Conservation (phyloP, 139 green algal species). For the Chlamydomonas eustigma region DNA sequence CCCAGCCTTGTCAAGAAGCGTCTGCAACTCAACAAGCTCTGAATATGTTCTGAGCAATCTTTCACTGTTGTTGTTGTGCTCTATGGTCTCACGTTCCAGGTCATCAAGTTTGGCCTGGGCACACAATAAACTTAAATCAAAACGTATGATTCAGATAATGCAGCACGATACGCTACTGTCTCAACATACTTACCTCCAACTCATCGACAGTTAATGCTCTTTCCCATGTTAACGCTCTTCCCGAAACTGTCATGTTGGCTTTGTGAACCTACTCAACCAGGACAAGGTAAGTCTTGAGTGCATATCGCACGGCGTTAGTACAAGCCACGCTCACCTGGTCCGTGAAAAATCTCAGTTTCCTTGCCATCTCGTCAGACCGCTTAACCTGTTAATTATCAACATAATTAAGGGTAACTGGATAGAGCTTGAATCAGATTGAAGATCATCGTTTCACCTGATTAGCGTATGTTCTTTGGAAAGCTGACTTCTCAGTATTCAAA, state of each 20-base stretch:
- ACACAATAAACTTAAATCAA: background rate
- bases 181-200: conserved; percentile 58
- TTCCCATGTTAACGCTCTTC: background rate
- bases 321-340: conserved; percentile 62
- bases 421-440: background rate
- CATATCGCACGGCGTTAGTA: background rate
- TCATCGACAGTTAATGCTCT: conserved; percentile 49
- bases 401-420: background rate
- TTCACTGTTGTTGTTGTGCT: conserved; percentile 90
- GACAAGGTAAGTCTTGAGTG: background rate
- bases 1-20: conserved; percentile 92
- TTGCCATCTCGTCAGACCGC: conserved; percentile 93
- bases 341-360: conserved; percentile 90
- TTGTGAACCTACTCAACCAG: background rate
- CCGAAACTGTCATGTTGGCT: background rate
- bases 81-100: conserved; percentile 82
- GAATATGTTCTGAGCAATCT: conserved; percentile 60
- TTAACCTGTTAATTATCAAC: conserved; percentile 74
- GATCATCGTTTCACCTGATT: conserved; percentile 57
- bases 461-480: conserved; percentile 93
- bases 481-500: conserved; percentile 84
- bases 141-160: background rate
- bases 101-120: conserved; percentile 77
- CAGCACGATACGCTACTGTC: background rate
- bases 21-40: conserved; percentile 57